Base-by-base conservation (phyloP, 192 early-diverging fungal species). In the Podila verticillata region DNA sequence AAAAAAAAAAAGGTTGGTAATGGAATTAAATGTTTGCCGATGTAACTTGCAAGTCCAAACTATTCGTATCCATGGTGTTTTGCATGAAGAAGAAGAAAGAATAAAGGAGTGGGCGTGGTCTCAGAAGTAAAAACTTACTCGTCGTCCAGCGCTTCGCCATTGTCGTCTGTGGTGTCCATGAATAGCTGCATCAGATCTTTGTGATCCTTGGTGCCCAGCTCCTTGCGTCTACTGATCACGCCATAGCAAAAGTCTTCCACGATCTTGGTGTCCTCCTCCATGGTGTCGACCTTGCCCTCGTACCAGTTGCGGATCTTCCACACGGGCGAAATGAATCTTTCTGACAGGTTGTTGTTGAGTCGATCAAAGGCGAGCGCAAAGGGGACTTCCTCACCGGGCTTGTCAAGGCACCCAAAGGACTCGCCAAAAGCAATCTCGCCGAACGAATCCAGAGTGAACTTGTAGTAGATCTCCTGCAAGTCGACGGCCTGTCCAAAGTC, bases 341-440 rank as follows among this genome's bases (percentile, higher is more conserved):
- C 60, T 1, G 66, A 68, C 17, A 82, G 72, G 4, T 51, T 61
- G 34, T 63, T 49, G 77, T 91, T 88, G 26, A 81, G 77, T n/a
- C 72, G 72, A 65, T 91, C 89, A 64, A 91, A 91, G 7, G 89
- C 81, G n/a, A 26, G 51, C 0, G 89, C 89, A 84, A 91, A 89
- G 10, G 72, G 70, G 13, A 70, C 60, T 56, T 63, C 70, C 0
- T 78, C 65, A 5, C 61, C 67, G 5, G 79, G 74, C 24, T 78
- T 66, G 15, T 36, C 66, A 20, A 84, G 72, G 20, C 73, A 75
- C 8, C 74, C 70, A 29, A 84, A 75, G 15, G 79, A 67, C n/a
- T 75, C 60, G 10, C 78, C 70, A 54, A 84, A 84, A 8, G 70
- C 74, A 32, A 84, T 84, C 64, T 81, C 80, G 19, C 68, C 72